Conservation (phyloP, 2,329 filamentous ascomycete species). For the Pseudogymnoascus sp. region DNA sequence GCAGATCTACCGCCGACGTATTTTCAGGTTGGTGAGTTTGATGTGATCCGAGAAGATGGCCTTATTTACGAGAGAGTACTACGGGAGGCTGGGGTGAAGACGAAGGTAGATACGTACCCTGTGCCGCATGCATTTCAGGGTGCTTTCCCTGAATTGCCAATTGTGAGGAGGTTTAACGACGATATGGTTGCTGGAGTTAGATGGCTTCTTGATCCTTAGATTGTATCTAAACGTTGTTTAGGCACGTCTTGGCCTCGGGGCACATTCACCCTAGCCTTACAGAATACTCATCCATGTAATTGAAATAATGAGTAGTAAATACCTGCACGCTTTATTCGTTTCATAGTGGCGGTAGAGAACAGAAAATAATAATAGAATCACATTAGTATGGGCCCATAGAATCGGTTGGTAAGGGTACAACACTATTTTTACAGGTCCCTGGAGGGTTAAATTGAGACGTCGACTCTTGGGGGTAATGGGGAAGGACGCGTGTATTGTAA, state of each 20-base stretch:
- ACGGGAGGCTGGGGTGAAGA: conserved; percentile 35
- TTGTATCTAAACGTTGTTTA: not conserved
- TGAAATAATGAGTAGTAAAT: too few relatives aligned
- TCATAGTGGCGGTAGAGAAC: too few relatives aligned
- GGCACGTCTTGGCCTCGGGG: not conserved
- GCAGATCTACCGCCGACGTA: conserved; percentile 36
- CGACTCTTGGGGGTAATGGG: too few relatives aligned
- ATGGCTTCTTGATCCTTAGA: not conserved
- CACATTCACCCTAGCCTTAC: not conserved
- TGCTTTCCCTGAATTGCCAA: not conserved
- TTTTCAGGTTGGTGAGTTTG: conserved; percentile 41
- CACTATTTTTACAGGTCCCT: too few relatives aligned
- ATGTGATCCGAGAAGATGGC: conserved; percentile 43
- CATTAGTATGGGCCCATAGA: too few relatives aligned
- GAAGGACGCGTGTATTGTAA: not conserved
- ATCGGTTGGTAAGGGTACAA: too few relatives aligned
- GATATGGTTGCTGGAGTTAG: not conserved
- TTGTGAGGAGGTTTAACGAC: not conserved
- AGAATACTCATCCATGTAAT: too few relatives aligned
- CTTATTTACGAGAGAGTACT: conserved; percentile 43
- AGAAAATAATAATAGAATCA: too few relatives aligned
- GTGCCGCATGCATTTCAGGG: not conserved
- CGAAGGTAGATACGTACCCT: conserved; percentile 32
- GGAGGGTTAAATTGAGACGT: too few relatives aligned
- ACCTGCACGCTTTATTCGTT: too few relatives aligned